Evolutionary conservation across 306 rosid species (phyloP).

Genomic region (Dryas octopetala): DNA sequence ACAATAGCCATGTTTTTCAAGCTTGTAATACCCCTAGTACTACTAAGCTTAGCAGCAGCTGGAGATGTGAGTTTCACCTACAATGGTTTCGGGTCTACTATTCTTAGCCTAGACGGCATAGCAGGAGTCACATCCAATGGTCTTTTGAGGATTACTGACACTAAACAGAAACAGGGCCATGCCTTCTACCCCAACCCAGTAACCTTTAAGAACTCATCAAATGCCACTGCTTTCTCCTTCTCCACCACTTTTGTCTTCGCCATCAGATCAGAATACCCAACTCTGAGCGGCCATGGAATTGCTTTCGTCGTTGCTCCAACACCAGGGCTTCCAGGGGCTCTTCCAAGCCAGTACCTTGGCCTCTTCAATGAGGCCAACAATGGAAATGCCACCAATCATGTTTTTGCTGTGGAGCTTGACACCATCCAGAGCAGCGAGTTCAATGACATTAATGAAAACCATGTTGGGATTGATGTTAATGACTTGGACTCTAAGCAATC

Average conservation of each 20-base stretch:
- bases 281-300: conserved; percentile 58
- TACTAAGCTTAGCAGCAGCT: conserved; percentile 20
- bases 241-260: conserved; percentile 62
- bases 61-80: conserved; percentile 39
- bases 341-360: conserved; percentile 52
- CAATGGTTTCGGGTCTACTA: conserved; percentile 41
- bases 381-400: conserved; percentile 41
- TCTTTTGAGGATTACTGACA: conserved; percentile 46
- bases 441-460: conserved; percentile 60
- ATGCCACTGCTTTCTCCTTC: conserved; percentile 40
- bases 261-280: conserved; percentile 36
- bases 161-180: conserved; percentile 49
- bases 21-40: conserved; percentile 22
- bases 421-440: conserved; percentile 44
- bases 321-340: conserved; percentile 38
- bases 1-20: conserved; percentile 29
- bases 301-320: conserved; percentile 57
- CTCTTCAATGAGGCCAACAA: conserved; percentile 43
- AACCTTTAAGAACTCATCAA: conserved; percentile 36
- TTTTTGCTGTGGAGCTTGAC: conserved; percentile 62
- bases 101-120: conserved; percentile 48
- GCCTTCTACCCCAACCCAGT: conserved; percentile 51
- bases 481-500: conserved; percentile 33
- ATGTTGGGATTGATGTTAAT: conserved; percentile 66
- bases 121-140: conserved; percentile 44